These are phyloP conservation scores for Fusarium sp. DNA, from an alignment of 2,329 filamentous ascomycete genomes.

Conservation along the genomic window DNA sequence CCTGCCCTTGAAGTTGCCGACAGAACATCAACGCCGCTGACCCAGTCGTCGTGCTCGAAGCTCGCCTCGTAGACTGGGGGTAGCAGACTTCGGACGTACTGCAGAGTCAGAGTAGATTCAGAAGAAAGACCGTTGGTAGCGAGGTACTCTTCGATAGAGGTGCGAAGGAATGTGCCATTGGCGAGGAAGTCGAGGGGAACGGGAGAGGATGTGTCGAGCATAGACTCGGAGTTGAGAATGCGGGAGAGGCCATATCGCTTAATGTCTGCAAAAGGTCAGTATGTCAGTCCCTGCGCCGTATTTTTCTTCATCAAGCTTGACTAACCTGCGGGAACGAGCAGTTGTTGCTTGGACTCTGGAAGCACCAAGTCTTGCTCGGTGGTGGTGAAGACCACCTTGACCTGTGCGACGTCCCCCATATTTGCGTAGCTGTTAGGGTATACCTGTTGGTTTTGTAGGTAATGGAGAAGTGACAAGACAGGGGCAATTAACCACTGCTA, in stretches of 20 bases:
- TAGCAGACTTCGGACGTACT: slow-evolving; percentile 92
- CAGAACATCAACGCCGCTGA: slow-evolving; percentile 85
- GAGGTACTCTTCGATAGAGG: slow-evolving; percentile 91
- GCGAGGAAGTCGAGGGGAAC: slow-evolving; percentile 94
- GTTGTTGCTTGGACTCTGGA: slow-evolving; percentile 69
- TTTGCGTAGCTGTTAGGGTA: slow-evolving; percentile 11
- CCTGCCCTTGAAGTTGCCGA: slow-evolving; percentile 73
- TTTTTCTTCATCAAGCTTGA: not conserved
- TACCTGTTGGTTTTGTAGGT: not conserved
- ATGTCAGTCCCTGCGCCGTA: not conserved
- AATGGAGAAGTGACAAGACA: not conserved
- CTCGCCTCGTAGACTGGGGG: slow-evolving; percentile 90
- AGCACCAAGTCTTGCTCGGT: slow-evolving; percentile 70
- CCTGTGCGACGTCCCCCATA: slow-evolving; percentile 62
- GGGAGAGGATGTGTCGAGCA: slow-evolving; percentile 72
- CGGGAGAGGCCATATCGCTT: slow-evolving; percentile 77
- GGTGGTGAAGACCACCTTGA: slow-evolving; percentile 76
- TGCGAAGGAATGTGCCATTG: slow-evolving; percentile 90
- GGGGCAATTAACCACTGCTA: not conserved
- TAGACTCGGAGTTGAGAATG: slow-evolving; percentile 77
- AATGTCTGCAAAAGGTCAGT: slow-evolving; percentile 61
- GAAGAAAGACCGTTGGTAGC: slow-evolving; percentile 86
- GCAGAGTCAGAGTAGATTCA: slow-evolving; percentile 86
- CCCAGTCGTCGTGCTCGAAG: slow-evolving; percentile 98
- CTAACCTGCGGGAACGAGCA: slow-evolving; percentile 70